Conservation (phyloP, 75 land plant species). For the Cunninghamia lanceolata region DNA sequence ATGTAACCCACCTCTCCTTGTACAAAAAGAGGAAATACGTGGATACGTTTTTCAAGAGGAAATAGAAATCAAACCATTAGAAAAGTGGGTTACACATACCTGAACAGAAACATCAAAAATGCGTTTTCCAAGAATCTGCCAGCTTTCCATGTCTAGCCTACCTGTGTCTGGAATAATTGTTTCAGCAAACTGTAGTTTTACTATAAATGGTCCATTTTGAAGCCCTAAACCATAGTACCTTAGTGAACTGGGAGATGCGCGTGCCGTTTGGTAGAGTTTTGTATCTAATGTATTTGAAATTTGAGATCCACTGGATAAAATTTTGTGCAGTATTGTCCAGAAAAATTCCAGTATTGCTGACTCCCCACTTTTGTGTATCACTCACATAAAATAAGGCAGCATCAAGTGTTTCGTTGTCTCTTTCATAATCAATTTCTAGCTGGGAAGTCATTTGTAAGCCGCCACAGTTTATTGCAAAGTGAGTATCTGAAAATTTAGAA, state of each 20-base stretch:
- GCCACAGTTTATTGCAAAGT: constrained; percentile 20
- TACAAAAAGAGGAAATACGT: background rate
- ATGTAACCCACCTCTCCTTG: constrained; percentile 17
- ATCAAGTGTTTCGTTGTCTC: constrained; percentile 39
- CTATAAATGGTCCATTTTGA: constrained; percentile 66
- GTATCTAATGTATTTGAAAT: too few species aligned
- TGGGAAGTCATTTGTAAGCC: constrained; percentile 22
- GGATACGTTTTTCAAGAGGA: too few species aligned
- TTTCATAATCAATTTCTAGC: constrained; percentile 20
- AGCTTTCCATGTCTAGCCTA: background rate
- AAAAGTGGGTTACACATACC: too few species aligned
- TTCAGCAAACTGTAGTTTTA: constrained; percentile 62
- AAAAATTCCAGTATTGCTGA: constrained; percentile 9
- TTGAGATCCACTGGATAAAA: constrained; percentile 15
- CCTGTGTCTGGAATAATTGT: constrained; percentile 10
- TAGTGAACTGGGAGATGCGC: too few species aligned
- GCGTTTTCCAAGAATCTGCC: too few species aligned
- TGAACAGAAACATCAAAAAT: too few species aligned
- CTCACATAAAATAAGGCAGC: constrained; percentile 13
- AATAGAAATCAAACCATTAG: too few species aligned
- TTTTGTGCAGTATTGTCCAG: background rate
- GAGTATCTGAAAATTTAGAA: constrained; percentile 30
- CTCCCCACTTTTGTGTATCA: too few species aligned
- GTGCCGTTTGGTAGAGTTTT: too few species aligned
- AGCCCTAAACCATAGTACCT: constrained; percentile 68